Conservation (phyloP, 306 rosid genomes). For the Trifolium dubium region DNA sequence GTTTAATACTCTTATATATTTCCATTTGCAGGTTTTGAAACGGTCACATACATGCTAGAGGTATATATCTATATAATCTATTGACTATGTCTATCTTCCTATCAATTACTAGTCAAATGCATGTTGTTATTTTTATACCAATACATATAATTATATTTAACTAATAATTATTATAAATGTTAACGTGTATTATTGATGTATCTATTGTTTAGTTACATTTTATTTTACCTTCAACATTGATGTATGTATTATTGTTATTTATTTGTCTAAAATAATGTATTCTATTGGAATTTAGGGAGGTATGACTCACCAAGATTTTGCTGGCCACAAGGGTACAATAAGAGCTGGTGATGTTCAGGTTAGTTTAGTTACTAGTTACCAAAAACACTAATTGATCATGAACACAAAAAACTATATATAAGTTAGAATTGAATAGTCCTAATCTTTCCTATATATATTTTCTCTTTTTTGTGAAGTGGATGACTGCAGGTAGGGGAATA, state of each 20-base stretch:
- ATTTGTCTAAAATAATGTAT: background rate
- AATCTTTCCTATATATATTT: background rate
- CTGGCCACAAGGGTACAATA: constrained; percentile 93
- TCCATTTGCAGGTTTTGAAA: constrained; percentile 68
- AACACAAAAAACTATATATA: background rate
- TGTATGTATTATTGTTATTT: background rate
- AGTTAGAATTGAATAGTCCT: background rate
- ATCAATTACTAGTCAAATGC: background rate
- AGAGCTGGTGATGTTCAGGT: constrained; percentile 91
- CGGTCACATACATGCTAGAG: constrained; percentile 80
- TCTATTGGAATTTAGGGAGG: constrained; percentile 64
- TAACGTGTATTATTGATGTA: too few relatives aligned
- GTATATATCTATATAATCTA: constrained; percentile 42
- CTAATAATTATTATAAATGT: too few relatives aligned
- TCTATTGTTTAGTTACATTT: background rate
- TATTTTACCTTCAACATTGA: background rate
- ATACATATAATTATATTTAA: background rate
- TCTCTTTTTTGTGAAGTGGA: constrained; percentile 65
- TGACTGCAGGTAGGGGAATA: constrained; percentile 98
- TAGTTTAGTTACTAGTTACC: background rate
- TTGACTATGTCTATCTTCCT: background rate
- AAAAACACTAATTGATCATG: background rate
- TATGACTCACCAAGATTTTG: constrained; percentile 94
- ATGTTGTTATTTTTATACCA: too few relatives aligned
- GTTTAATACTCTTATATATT: background rate